A percentile compares a stretch with the other conserved stretches of the same genome.
phyloP scores from a whole-genome alignment of 306 rosid genomes.

The Morella rubra region DNA sequence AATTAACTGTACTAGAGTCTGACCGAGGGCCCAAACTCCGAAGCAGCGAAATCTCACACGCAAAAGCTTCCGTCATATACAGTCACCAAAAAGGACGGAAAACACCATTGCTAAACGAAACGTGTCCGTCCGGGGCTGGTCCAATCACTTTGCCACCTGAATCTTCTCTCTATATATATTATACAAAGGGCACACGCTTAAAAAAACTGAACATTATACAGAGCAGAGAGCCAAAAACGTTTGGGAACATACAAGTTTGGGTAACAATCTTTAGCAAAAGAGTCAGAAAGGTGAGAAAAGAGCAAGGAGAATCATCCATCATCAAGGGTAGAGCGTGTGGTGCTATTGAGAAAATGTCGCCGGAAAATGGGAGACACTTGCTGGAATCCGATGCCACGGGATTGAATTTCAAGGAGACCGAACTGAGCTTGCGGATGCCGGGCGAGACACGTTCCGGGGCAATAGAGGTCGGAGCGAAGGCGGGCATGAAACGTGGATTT shows the following conservation, averaged over 20 bases:
- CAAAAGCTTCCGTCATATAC: slow-evolving; percentile 25
- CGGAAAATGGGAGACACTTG: slow-evolving; percentile 24
- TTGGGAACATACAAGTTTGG: background rate
- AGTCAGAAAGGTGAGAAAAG: background rate
- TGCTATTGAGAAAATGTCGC: slow-evolving; percentile 30
- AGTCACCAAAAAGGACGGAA: slow-evolving; percentile 32
- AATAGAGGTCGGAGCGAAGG: slow-evolving; percentile 6
- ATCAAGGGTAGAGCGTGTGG: background rate
- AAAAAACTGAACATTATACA: background rate
- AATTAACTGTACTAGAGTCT: background rate
- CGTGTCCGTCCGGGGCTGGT: slow-evolving; percentile 26
- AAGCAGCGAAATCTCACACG: slow-evolving; percentile 26
- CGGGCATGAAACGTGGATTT: slow-evolving; percentile 51
- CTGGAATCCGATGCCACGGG: slow-evolving; percentile 31
- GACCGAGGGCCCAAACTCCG: slow-evolving; percentile 23
- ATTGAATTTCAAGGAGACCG: slow-evolving; percentile 47
- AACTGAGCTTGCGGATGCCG: slow-evolving; percentile 60
- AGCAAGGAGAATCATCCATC: background rate
- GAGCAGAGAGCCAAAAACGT: background rate
- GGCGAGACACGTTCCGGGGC: slow-evolving; percentile 24
- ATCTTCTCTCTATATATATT: background rate
- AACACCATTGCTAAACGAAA: slow-evolving; percentile 9
- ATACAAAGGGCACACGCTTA: too few relatives aligned
- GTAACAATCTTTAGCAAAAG: background rate
- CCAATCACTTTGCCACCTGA: slow-evolving; percentile 21